Conservation (phyloP, 441 rosid genomes). For the Eruca vesicaria region DNA sequence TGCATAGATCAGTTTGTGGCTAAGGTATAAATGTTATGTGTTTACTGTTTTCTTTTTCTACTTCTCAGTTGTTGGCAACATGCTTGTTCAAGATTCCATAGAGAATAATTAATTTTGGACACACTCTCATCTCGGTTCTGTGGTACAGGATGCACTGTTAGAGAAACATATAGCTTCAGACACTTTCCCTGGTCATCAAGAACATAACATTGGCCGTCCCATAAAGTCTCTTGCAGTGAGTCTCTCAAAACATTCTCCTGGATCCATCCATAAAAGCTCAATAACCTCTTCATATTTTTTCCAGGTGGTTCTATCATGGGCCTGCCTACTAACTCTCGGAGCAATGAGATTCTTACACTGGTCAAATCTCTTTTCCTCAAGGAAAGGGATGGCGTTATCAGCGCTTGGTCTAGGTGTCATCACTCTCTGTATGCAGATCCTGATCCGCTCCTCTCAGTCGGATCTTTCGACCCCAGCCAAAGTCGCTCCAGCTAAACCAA, state of each 20-base stretch:
- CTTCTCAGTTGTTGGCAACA: no score
- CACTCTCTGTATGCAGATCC: slow-evolving; percentile 77
- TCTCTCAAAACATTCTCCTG: not conserved
- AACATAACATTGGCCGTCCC: slow-evolving; percentile 79
- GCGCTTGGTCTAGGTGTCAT: slow-evolving; percentile 54
- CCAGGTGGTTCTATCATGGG: slow-evolving; percentile 88
- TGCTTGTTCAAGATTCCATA: not conserved
- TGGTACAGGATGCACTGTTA: slow-evolving; percentile 66
- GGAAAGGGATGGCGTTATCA: slow-evolving; percentile 80
- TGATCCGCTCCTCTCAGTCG: slow-evolving; percentile 85
- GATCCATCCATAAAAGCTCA: not conserved
- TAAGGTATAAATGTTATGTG: slow-evolving; percentile 51
- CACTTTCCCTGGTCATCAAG: slow-evolving; percentile 69
- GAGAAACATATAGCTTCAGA: slow-evolving; percentile 83
- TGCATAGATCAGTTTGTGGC: slow-evolving; percentile 85
- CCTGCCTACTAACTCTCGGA: slow-evolving; percentile 54
- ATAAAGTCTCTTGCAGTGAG: slow-evolving; percentile 81
- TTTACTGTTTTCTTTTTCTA: not conserved
- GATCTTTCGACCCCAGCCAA: slow-evolving; percentile 95
- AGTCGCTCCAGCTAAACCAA: slow-evolving; percentile 63
- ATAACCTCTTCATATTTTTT: not conserved
- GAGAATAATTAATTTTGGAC: not conserved
- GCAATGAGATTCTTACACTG: slow-evolving; percentile 77
- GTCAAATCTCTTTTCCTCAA: slow-evolving; percentile 77
- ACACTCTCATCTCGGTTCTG: slow-evolving; percentile 4